phyloP scores from a whole-genome alignment of 352 stramenopile species.

The Elongisporangium undulatum region DNA sequence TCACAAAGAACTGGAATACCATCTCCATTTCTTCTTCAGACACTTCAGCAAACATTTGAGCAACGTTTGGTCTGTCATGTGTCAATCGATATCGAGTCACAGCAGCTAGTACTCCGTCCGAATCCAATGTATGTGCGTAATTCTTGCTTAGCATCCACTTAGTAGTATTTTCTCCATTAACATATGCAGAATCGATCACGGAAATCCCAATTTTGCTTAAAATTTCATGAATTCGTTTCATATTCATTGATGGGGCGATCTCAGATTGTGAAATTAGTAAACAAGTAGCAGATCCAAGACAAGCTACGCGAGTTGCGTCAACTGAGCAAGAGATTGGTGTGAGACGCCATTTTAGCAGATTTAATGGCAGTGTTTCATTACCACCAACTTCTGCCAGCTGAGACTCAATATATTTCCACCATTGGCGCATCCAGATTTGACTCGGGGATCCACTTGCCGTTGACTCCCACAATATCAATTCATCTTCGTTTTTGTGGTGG shows the following conservation, averaged over 20 bases:
- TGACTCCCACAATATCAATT: neutral
- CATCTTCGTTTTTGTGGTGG: neutral
- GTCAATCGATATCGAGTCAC: constrained; percentile 28
- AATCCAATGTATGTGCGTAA: constrained; percentile 38
- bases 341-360: constrained; percentile 37
- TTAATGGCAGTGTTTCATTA: constrained; percentile 15
- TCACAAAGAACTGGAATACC: constrained; percentile 40
- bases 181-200: constrained; percentile 33
- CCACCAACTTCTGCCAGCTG: constrained; percentile 14
- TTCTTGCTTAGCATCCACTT: constrained; percentile 40
- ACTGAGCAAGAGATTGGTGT: constrained; percentile 19
- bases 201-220: constrained; percentile 39
- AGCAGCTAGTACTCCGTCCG: constrained; percentile 34
- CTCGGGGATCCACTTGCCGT: neutral
- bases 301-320: constrained; percentile 11
- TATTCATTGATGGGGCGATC: neutral
- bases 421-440: constrained; percentile 7
- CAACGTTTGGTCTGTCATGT: constrained; percentile 25
- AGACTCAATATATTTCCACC: constrained; percentile 50
- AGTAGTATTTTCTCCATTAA: constrained; percentile 31
- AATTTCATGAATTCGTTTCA: constrained; percentile 16
- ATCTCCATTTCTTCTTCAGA: constrained; percentile 19
- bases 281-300: constrained; percentile 4
- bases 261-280: neutral
- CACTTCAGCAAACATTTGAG: constrained; percentile 29